phyloP scores from a whole-genome alignment of 106 monocot genomes.

The Vanilla planifolia region DNA sequence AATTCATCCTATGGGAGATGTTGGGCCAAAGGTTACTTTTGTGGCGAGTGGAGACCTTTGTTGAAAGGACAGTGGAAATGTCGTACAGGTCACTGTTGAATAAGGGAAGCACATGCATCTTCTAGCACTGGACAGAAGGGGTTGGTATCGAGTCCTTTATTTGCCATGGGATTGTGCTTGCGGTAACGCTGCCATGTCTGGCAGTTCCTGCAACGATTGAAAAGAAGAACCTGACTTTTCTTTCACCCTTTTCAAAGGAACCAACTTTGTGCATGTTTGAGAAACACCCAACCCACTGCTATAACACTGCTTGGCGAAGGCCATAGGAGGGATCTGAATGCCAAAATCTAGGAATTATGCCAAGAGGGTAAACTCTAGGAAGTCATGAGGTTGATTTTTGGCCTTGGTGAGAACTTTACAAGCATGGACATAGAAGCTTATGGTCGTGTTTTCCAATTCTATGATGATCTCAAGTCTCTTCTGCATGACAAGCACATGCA shows the following conservation, averaged over 20 bases:
- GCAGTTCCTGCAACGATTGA: neutral
- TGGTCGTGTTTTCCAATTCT: conserved; percentile 50
- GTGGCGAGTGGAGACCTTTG: neutral
- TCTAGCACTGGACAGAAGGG: neutral
- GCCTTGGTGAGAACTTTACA: neutral
- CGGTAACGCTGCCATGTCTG: neutral
- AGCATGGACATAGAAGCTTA: conserved; percentile 19
- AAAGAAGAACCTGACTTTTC: neutral
- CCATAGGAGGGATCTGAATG: conserved; percentile 7
- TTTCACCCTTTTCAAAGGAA: neutral
- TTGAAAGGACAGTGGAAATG: neutral
- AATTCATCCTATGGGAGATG: neutral
- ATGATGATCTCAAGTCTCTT: conserved; percentile 40
- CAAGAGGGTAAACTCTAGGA: conserved; percentile 27
- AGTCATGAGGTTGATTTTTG: conserved; percentile 23
- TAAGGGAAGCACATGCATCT: conserved; percentile 10
- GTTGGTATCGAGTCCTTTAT: no score
- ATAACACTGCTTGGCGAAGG: neutral
- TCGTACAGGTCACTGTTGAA: conserved; percentile 1
- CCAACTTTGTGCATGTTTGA: neutral
- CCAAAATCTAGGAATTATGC: conserved; percentile 20
- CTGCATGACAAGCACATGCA: conserved; percentile 38
- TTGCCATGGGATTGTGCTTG: no score
- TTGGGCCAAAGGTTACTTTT: conserved; percentile 2
- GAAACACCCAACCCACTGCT: neutral